Evolutionary conservation across 371 early-diverging fungal species (phyloP), one percentile per base, ranked within the genome.

Genomic region (Lichtheimia corymbifera): DNA sequence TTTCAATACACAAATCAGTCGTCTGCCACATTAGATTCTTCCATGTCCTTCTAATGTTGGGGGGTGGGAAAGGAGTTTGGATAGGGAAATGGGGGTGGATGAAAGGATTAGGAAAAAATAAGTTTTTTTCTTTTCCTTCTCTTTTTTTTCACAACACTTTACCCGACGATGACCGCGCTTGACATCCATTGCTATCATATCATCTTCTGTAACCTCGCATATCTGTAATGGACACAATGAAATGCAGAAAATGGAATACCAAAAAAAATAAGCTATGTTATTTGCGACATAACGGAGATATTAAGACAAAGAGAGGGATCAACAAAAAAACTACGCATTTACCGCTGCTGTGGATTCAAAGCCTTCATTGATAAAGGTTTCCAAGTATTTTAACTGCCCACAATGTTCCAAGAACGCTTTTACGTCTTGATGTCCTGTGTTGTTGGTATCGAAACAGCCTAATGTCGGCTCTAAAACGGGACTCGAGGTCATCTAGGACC

Each of bases 101-200:
- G 18, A 58, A 59, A 60, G 58, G 55, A 56, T 18, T 47, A 50
- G 27, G 42, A 53, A 62, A 52, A 9, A 17, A 17, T 54, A 65
- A 47, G 47, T 22, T 47, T 47, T 47, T 47, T 17, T 47, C 22
- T 47, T 47, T 22, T 22, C 47, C 47, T 47, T 47, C 47, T 47
- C 47, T 47, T 17, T 22, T 47, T 47, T 18, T 22, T 47, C 47
- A 18, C 47, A 18, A 47, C 22, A 22, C 47, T 59, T 67, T 74
- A 80, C 74, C 60, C 82, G 70, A 50, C 82, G 65, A 59, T 82
- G 82, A 14, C 82, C 82, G 47, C 82, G 61, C 43, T 82, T 82
- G 17, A 79, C 76, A 15, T 70, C 65, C 64, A 82, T 65, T 4
- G 74, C 79, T 44, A 71, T 63, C 30, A 82, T 59, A 58, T 82